Percentiles rank a stretch among this genome's conserved stretches.
phyloP scores from a whole-genome alignment of 176 grass and related monocot species.

The Carex cristatella region DNA sequence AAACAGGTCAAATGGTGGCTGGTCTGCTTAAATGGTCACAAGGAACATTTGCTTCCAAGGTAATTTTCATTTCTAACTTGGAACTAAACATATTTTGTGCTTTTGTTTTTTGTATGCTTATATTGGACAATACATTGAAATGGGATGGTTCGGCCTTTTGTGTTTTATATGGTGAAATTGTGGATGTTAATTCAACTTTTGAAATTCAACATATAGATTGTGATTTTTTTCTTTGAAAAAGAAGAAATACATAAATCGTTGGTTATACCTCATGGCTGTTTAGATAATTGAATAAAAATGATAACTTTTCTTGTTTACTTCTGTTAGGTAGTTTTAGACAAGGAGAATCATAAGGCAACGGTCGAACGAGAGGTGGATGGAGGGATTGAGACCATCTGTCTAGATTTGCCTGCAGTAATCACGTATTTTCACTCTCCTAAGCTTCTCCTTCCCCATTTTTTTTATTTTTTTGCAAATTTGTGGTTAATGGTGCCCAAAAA shows the following conservation, averaged over 20 bases:
- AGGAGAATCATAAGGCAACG: slow-evolving; percentile 60
- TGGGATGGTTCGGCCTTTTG: slow-evolving; percentile 3
- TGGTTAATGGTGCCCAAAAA: background rate
- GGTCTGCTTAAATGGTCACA: slow-evolving; percentile 80
- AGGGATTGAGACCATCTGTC: slow-evolving; percentile 68
- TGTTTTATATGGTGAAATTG: background rate
- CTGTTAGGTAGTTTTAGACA: slow-evolving; percentile 66
- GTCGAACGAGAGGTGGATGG: slow-evolving; percentile 79
- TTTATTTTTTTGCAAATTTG: background rate
- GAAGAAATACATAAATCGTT: background rate
- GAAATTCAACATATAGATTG: background rate
- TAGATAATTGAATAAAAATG: background rate
- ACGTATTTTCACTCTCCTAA: slow-evolving; percentile 45
- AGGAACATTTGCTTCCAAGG: slow-evolving; percentile 93
- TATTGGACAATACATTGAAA: background rate
- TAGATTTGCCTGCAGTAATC: slow-evolving; percentile 87
- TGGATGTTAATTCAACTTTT: background rate
- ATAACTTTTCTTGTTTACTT: slow-evolving; percentile 20
- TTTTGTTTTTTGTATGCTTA: background rate
- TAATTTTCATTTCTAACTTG: slow-evolving; percentile 6
- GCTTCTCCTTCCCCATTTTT: background rate
- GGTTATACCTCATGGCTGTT: background rate
- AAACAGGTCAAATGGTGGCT: slow-evolving; percentile 93
- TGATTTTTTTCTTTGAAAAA: background rate
- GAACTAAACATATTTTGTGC: background rate